Conservation (phyloP, 306 rosid species). For the Vicia faba region DNA sequence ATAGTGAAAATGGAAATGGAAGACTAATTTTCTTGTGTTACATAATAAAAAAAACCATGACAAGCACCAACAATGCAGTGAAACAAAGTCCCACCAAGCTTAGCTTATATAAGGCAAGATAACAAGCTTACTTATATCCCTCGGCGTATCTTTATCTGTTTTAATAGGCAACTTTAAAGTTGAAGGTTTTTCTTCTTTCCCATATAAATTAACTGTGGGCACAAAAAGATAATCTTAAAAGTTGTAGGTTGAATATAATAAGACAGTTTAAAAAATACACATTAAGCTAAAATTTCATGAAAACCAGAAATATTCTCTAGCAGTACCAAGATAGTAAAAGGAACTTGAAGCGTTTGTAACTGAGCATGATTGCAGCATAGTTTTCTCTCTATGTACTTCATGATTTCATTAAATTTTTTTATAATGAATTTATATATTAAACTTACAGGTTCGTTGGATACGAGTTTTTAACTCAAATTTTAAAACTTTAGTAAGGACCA, state of each 20-base stretch:
- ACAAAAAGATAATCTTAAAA: conserved; percentile 23
- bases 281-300: conserved; percentile 18
- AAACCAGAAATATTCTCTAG: conserved; percentile 13
- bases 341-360: conserved; percentile 6
- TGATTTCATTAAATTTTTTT: no score
- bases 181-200: conserved; percentile 63
- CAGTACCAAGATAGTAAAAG: conserved; percentile 17
- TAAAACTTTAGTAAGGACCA: no score
- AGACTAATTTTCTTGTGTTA: background rate
- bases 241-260: conserved; percentile 11
- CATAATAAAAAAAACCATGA: background rate
- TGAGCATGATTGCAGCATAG: conserved; percentile 11
- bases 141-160: conserved; percentile 89
- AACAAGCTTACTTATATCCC: conserved; percentile 66
- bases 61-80: conserved; percentile 9
- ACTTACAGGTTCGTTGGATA: no score
- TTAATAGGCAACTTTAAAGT: conserved; percentile 65
- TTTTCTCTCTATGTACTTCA: no score
- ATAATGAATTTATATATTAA: no score
- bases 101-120: background rate
- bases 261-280: conserved; percentile 12
- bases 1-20: background rate
- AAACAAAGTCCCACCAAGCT: conserved; percentile 5
- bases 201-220: conserved; percentile 69
- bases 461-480: no score